Percentiles rank a stretch among this genome's conserved stretches.
Conservation (phyloP, 176 grass and related monocot genomes). For the Guadua angustifolia region DNA sequence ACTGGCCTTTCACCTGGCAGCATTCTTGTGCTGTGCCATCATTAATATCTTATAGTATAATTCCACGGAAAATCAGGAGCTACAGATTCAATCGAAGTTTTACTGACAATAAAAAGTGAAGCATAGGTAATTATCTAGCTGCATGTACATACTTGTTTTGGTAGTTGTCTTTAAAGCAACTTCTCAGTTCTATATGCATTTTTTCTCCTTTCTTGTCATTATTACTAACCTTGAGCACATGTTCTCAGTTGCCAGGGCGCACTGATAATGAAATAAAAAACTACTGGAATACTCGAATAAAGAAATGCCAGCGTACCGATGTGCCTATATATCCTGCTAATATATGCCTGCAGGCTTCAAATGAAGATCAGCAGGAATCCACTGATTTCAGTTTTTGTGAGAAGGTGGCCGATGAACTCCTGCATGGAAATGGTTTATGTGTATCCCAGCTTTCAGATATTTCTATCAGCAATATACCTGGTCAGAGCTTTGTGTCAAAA, state of each 20-base stretch:
- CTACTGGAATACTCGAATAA: constrained; percentile 96
- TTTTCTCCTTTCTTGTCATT: constrained; percentile 25
- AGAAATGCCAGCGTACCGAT: constrained; percentile 69
- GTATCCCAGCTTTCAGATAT: constrained; percentile 52
- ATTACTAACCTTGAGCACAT: constrained; percentile 35
- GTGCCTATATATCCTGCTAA: constrained; percentile 53
- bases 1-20: background rate
- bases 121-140: constrained; percentile 30
- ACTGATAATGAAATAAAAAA: constrained; percentile 99
- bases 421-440: constrained; percentile 51
- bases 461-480: constrained; percentile 48
- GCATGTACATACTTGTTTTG: background rate
- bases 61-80: background rate
- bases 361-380: constrained; percentile 55
- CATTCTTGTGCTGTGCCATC: constrained; percentile 9
- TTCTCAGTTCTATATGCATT: constrained; percentile 30
- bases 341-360: constrained; percentile 48
- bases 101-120: background rate
- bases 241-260: constrained; percentile 86
- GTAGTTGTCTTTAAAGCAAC: background rate
- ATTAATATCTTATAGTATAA: background rate
- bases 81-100: background rate
- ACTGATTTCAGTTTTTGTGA: constrained; percentile 39
- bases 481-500: constrained; percentile 47
- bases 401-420: constrained; percentile 51